Evolutionary conservation across 1,139 yeast genomes (phyloP).

Genomic region (Protomyces inouyei): DNA sequence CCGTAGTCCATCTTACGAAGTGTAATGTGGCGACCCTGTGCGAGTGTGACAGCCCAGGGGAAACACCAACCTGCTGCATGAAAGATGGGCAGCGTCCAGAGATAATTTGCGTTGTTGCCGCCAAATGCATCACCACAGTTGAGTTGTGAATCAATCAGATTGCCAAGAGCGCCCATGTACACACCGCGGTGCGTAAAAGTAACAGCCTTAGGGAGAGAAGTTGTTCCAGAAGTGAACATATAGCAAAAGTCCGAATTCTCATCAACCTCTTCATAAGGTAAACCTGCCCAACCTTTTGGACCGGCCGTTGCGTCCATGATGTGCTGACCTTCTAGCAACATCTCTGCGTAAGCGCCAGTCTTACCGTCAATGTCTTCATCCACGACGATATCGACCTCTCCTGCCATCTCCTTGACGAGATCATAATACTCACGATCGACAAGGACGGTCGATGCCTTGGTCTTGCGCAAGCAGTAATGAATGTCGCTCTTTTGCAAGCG

Average conservation of each 20-base stretch:
- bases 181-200: constrained; percentile 52
- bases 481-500: constrained; percentile 39
- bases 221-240: constrained; percentile 67
- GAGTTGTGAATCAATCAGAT: constrained; percentile 39
- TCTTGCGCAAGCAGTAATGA: constrained; percentile 38
- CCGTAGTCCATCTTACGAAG: constrained; percentile 41
- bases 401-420: constrained; percentile 34
- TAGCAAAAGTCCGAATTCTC: constrained; percentile 37
- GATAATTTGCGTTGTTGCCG: constrained; percentile 38
- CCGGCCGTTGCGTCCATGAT: constrained; percentile 30
- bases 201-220: constrained; percentile 75
- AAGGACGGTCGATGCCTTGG: constrained; percentile 40
- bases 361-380: constrained; percentile 36
- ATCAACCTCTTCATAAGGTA: constrained; percentile 36
- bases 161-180: constrained; percentile 40
- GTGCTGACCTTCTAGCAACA: constrained; percentile 35
- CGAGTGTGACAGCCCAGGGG: constrained; percentile 43
- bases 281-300: constrained; percentile 34
- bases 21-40: constrained; percentile 41
- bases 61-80: constrained; percentile 44
- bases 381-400: constrained; percentile 35
- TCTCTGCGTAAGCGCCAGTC: constrained; percentile 35
- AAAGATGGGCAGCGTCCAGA: constrained; percentile 44
- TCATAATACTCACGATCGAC: constrained; percentile 39
- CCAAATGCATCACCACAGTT: constrained; percentile 39